Percentiles rank a stretch among this genome's conserved stretches.
Evolutionary conservation across 2,329 filamentous ascomycete species (phyloP).

Genomic region (Dactylellina sp.): DNA sequence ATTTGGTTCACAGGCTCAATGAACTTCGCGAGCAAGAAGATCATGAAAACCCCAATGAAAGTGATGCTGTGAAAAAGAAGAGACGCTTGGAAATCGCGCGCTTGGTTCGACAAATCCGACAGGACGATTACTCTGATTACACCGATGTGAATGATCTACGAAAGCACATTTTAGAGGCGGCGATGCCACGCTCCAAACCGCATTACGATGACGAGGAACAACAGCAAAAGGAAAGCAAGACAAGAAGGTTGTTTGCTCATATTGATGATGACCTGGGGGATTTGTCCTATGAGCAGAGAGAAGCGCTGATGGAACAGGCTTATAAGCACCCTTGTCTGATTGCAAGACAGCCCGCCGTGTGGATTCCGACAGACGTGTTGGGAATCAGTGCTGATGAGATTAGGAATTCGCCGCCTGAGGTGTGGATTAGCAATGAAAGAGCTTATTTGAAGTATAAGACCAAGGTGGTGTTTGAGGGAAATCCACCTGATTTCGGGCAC

Average conservation of each 20-base stretch:
- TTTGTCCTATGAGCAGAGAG: conserved; percentile 87
- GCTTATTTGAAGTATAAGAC: conserved; percentile 86
- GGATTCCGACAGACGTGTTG: conserved; percentile 91
- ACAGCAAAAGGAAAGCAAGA: conserved; percentile 74
- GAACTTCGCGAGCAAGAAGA: conserved; percentile 46
- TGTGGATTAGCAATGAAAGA: conserved; percentile 91
- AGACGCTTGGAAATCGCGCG: conserved; percentile 40
- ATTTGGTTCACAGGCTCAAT: conserved; percentile 42
- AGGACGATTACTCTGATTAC: conserved; percentile 64
- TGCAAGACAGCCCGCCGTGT: conserved; percentile 85
- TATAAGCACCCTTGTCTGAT: conserved; percentile 92
- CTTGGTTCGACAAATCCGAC: conserved; percentile 62
- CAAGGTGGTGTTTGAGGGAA: conserved; percentile 83
- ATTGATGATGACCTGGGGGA: conserved; percentile 95
- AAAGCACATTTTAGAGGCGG: conserved; percentile 71
- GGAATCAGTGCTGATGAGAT: conserved; percentile 92
- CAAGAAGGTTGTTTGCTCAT: conserved; percentile 78
- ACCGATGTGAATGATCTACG: conserved; percentile 67
- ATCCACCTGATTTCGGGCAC: conserved; percentile 90
- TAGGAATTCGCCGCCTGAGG: conserved; percentile 79
- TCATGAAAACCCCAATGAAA: conserved; percentile 9
- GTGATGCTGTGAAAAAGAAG: conserved; percentile 35
- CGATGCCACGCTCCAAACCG: conserved; percentile 67
- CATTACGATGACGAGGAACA: conserved; percentile 66
- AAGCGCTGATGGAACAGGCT: conserved; percentile 83